phyloP scores from a whole-genome alignment of 169 alveolate species.

The Pseudocohnilembus persalinus region DNA sequence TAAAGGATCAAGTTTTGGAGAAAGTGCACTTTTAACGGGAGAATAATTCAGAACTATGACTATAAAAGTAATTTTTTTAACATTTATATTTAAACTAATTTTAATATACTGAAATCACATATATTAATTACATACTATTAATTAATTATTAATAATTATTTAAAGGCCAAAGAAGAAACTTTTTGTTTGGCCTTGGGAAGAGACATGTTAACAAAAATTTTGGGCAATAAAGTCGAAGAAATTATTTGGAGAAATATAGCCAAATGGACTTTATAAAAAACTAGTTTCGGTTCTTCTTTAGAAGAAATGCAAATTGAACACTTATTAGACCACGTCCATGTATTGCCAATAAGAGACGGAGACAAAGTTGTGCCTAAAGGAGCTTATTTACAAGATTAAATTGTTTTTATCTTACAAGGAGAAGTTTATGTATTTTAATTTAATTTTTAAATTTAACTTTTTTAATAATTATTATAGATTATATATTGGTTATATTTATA shows the following conservation, averaged over 20 bases:
- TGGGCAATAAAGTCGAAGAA: constrained; percentile 39
- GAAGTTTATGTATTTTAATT: constrained; percentile 11
- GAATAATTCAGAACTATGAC: constrained; percentile 53
- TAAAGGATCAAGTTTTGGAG: constrained; percentile 42
- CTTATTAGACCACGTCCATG: constrained; percentile 11
- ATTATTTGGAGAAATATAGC: constrained; percentile 23
- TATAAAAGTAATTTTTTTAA: constrained; percentile 13
- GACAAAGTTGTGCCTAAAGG: constrained; percentile 17
- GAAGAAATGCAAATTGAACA: constrained; percentile 25
- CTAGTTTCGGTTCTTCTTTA: constrained; percentile 10
- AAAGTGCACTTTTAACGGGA: constrained; percentile 37
- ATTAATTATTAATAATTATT: too few relatives aligned
- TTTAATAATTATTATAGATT: constrained; percentile 33
- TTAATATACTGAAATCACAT: too few relatives aligned
- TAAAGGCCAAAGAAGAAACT: constrained; percentile 54
- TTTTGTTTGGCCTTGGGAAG: constrained; percentile 48
- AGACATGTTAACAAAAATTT: constrained; percentile 43
- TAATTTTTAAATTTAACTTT: constrained; percentile 29
- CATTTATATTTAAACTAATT: too few relatives aligned
- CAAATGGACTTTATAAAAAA: constrained; percentile 47
- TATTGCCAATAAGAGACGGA: neutral
- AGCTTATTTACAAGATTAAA: neutral
- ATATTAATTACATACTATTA: too few relatives aligned
- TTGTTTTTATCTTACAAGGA: constrained; percentile 25
- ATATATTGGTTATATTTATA: constrained; percentile 19